Evolutionary conservation across 2,329 filamentous ascomycete genomes (phyloP).

Genomic region (Exophiala mesophila): DNA sequence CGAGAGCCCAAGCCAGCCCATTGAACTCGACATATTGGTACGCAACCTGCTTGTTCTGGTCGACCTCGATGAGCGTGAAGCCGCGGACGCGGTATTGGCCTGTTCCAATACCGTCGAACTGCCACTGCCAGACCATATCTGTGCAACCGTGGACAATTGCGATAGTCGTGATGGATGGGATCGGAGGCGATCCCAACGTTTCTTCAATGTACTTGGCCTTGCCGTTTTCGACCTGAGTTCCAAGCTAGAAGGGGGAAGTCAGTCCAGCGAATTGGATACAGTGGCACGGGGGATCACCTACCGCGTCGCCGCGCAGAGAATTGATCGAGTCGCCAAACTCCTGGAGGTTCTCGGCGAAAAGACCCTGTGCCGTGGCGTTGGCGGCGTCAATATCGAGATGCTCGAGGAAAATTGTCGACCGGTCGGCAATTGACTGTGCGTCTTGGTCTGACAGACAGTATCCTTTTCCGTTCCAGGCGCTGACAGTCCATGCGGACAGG

Average conservation of each 20-base stretch:
- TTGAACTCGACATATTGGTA: slow-evolving; percentile 17
- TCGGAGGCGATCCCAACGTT: slow-evolving; percentile 7
- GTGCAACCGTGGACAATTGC: slow-evolving; percentile 10
- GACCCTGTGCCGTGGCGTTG: slow-evolving; percentile 6
- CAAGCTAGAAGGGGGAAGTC: too few species aligned
- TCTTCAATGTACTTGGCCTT: slow-evolving; percentile 8
- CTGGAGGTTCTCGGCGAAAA: slow-evolving; percentile 10
- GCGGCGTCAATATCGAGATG: slow-evolving; percentile 8
- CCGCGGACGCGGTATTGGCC: slow-evolving; percentile 8
- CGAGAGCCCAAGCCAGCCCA: slow-evolving; percentile 10
- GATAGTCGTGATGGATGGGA: slow-evolving; percentile 12
- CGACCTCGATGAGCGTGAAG: slow-evolving; percentile 10
- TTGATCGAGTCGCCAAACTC: slow-evolving; percentile 18
- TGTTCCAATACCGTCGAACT: slow-evolving; percentile 12
- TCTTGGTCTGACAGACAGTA: slow-evolving; percentile 7
- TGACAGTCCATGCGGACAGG: not conserved
- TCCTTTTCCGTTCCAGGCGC: slow-evolving; percentile 1
- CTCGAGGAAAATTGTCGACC: slow-evolving; percentile 10
- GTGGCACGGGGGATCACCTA: slow-evolving; percentile 4
- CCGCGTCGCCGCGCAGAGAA: slow-evolving; percentile 11
- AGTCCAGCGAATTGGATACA: too few species aligned
- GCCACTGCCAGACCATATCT: slow-evolving; percentile 13
- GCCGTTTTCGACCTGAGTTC: slow-evolving; percentile 11
- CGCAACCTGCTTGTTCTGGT: slow-evolving; percentile 1
- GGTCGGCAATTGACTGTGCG: slow-evolving; percentile 2